These are phyloP conservation scores for Xylariaceae sp. DNA, from an alignment of 2,329 filamentous ascomycete species.

Conservation along the genomic window DNA sequence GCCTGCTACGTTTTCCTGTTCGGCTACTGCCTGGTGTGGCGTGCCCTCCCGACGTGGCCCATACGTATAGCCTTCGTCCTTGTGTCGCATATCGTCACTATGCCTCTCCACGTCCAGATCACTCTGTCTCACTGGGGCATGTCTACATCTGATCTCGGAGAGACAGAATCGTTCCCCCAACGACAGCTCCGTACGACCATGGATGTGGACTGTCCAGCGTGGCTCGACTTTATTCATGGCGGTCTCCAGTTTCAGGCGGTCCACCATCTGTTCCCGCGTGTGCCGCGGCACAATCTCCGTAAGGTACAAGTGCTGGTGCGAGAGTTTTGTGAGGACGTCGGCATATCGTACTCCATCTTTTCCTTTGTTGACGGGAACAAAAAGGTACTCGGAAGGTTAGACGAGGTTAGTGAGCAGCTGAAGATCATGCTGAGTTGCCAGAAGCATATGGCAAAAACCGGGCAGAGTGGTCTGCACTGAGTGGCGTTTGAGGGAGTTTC, in stretches of 20 bases:
- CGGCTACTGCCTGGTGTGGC: conserved; percentile 62
- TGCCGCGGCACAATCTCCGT: conserved; percentile 65
- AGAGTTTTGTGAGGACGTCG: conserved; percentile 61
- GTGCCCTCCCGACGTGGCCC: conserved; percentile 53
- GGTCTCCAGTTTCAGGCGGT: conserved; percentile 70
- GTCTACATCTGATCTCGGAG: conserved; percentile 61
- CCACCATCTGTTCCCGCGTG: conserved; percentile 65
- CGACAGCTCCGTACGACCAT: conserved; percentile 68
- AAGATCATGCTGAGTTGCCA: conserved; percentile 56
- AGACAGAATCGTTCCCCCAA: conserved; percentile 63
- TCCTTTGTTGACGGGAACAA: conserved; percentile 61
- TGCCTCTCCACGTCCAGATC: conserved; percentile 68
- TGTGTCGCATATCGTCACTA: conserved; percentile 60
- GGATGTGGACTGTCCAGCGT: conserved; percentile 68
- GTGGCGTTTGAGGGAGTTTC: too few species aligned
- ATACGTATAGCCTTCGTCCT: conserved; percentile 59
- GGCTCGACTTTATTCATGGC: conserved; percentile 70
- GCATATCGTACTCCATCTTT: conserved; percentile 58
- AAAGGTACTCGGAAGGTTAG: conserved; percentile 44
- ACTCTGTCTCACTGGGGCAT: conserved; percentile 71
- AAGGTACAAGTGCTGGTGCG: conserved; percentile 55
- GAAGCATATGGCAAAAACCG: conserved; percentile 45
- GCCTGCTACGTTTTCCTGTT: conserved; percentile 64
- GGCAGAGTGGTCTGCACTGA: conserved; percentile 35
- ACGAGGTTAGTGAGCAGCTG: conserved; percentile 58